Evolutionary conservation across 73 alveolate species (phyloP).

Genomic region (Paramecium biaurelia): DNA sequence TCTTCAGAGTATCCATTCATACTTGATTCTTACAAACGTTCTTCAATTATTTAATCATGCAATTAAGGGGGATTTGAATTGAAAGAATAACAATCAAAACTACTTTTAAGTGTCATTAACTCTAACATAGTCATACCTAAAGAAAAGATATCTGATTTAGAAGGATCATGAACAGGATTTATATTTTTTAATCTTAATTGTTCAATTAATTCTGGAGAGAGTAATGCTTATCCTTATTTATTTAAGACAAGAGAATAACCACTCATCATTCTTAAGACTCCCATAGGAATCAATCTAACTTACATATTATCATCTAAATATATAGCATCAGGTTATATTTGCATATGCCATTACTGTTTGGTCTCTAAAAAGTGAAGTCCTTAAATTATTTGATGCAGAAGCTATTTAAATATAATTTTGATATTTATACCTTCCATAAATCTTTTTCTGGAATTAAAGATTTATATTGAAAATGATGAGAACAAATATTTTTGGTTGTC

Average conservation of each 20-base stretch:
- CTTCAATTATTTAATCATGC: not conserved
- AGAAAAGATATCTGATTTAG: constrained; percentile 24
- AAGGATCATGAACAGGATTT: not conserved
- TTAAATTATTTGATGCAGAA: not conserved
- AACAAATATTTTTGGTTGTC: not conserved
- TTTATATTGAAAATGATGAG: not conserved
- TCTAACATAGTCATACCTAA: constrained; percentile 40
- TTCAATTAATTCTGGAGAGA: constrained; percentile 15
- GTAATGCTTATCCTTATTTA: not conserved
- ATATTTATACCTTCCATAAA: not conserved
- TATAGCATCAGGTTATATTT: not conserved
- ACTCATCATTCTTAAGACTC: not conserved
- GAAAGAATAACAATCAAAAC: constrained; percentile 1
- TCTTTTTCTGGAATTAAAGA: not conserved
- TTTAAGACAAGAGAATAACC: not conserved
- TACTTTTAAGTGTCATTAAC: not conserved
- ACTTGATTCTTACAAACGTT: not conserved
- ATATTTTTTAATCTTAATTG: not conserved
- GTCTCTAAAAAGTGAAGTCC: not conserved
- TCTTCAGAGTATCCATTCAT: constrained; percentile 24
- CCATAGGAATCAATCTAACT: not conserved
- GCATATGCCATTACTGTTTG: not conserved
- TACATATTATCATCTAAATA: not conserved
- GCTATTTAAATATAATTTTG: not conserved
- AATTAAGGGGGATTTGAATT: not conserved